Evolutionary conservation across 257 asterid species (phyloP).

Genomic region (Jaltomata sinuosa): DNA sequence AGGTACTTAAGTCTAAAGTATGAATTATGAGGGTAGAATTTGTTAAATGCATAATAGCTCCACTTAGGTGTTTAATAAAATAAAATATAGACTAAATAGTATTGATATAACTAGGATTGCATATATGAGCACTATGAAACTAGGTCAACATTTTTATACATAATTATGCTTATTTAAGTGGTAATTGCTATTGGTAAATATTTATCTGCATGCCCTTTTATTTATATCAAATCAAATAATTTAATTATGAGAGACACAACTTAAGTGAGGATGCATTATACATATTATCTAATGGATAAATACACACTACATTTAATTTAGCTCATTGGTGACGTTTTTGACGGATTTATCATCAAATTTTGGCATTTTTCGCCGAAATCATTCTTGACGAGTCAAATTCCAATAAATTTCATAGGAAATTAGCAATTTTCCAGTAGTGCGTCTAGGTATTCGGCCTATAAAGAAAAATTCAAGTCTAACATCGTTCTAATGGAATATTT

Average conservation of each 20-base stretch:
- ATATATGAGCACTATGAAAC: neutral
- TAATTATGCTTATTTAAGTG: neutral
- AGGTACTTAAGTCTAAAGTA: neutral
- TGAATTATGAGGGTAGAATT: neutral
- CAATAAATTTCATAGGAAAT: neutral
- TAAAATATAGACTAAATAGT: neutral
- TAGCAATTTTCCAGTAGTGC: neutral
- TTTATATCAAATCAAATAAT: neutral
- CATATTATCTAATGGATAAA: neutral
- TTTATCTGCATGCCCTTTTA: neutral
- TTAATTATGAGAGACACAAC: neutral
- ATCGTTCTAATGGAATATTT: neutral
- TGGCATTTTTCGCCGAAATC: neutral
- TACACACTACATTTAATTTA: no score
- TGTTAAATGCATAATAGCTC: neutral
- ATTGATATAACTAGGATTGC: neutral
- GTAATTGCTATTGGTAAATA: neutral
- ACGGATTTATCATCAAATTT: neutral
- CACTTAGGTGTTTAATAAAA: neutral
- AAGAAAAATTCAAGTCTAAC: neutral
- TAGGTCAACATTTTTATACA: neutral
- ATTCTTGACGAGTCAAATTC: neutral
- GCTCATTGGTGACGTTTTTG: neutral
- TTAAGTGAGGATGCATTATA: neutral
- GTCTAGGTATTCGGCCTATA: neutral